Percentiles rank a stretch among this genome's conserved stretches.
phyloP scores from a whole-genome alignment of 371 early-diverging fungal genomes.

The Saksenaea oblongispora region DNA sequence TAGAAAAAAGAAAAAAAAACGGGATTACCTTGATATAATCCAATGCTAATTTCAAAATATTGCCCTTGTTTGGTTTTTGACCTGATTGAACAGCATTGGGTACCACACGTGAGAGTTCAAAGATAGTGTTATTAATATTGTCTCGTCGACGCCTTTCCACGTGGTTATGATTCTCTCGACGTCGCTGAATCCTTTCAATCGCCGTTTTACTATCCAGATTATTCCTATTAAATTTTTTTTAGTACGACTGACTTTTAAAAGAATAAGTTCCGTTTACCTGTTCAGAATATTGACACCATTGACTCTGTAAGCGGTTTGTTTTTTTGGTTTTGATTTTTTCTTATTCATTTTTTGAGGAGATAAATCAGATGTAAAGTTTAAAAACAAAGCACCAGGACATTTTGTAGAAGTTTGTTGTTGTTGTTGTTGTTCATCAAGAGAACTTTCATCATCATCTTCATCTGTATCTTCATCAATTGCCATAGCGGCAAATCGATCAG shows the following conservation, averaged over 20 bases:
- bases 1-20: too few species aligned
- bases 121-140: conserved; percentile 71
- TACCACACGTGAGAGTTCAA: conserved; percentile 56
- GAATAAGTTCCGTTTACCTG: conserved; percentile 38
- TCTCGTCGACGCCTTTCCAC: conserved; percentile 77
- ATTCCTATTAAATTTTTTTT: conserved; percentile 41
- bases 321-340: conserved; percentile 44
- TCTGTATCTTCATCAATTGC: conserved; percentile 10
- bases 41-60: conserved; percentile 57
- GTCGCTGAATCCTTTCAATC: conserved; percentile 71
- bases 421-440: conserved; percentile 4
- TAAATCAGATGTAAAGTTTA: conserved; percentile 27
- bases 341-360: conserved; percentile 24
- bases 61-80: conserved; percentile 65
- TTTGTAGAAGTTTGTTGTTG: background rate
- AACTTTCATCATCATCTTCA: conserved; percentile 8
- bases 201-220: conserved; percentile 73
- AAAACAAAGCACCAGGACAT: conserved; percentile 16
- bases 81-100: conserved; percentile 56
- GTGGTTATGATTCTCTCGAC: conserved; percentile 79
- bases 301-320: conserved; percentile 58
- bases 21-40: conserved; percentile 46
- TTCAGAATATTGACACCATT: conserved; percentile 71
- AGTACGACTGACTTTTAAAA: conserved; percentile 7
- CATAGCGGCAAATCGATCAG: background rate